phyloP scores from a whole-genome alignment of 352 stramenopile species.

The Pythium folliculosum region DNA sequence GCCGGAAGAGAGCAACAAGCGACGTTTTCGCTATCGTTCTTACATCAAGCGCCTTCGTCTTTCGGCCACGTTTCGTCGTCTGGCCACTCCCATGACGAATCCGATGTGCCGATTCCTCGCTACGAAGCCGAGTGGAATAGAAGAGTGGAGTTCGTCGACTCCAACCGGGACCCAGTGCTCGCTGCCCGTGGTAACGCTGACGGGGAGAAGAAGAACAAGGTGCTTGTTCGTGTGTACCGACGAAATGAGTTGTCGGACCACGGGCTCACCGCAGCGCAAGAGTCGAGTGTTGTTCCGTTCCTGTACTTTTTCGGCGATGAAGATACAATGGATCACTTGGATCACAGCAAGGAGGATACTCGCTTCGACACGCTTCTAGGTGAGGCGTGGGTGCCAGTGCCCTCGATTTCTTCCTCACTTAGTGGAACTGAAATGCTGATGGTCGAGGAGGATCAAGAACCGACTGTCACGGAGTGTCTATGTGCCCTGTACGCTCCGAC shows the following conservation, averaged over 20 bases:
- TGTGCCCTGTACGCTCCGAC: conserved; percentile 66
- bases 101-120: conserved; percentile 10
- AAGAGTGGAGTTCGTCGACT: conserved; percentile 77
- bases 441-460: conserved; percentile 22
- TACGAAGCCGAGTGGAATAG: conserved; percentile 87
- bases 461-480: conserved; percentile 41
- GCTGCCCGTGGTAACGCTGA: conserved; percentile 21
- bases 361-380: conserved; percentile 76
- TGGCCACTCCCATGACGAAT: neutral
- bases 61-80: conserved; percentile 17
- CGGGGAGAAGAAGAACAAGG: conserved; percentile 34
- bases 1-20: conserved; percentile 6
- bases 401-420: conserved; percentile 24
- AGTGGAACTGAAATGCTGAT: conserved; percentile 17
- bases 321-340: conserved; percentile 83
- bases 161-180: neutral
- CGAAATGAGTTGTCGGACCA: conserved; percentile 78
- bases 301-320: conserved; percentile 89
- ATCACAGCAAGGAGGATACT: conserved; percentile 85
- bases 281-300: conserved; percentile 86
- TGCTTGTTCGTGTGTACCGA: conserved; percentile 75
- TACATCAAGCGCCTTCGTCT: conserved; percentile 52
- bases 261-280: conserved; percentile 69
- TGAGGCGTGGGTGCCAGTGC: conserved; percentile 78
- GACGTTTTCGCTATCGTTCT: conserved; percentile 70